Evolutionary conservation across 805 yeast species (phyloP).

Genomic region (Ogataea salicorniae): DNA sequence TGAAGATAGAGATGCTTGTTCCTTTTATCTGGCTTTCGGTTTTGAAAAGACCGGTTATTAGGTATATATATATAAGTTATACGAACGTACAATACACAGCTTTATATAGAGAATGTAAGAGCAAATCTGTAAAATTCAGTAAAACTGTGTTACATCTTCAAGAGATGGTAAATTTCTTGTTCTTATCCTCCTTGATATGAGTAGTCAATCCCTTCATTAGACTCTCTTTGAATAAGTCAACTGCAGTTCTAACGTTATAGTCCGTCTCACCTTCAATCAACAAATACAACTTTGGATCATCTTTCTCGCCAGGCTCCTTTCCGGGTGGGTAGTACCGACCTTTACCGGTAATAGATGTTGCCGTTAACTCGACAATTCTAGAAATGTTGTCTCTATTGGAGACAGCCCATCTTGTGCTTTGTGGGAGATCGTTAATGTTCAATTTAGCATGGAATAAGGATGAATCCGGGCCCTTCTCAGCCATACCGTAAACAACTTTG

Average conservation of each 20-base stretch:
- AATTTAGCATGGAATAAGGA: constrained; percentile 60
- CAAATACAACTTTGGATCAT: constrained; percentile 71
- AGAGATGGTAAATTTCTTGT: constrained; percentile 15
- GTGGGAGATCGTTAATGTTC: constrained; percentile 81
- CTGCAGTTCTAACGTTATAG: constrained; percentile 52
- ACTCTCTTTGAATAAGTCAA: constrained; percentile 47
- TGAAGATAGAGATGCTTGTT: constrained; percentile 79
- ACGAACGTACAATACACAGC: too few species aligned
- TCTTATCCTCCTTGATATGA: constrained; percentile 15
- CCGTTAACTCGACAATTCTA: constrained; percentile 63
- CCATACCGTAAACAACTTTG: constrained; percentile 39
- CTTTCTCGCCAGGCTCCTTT: constrained; percentile 44
- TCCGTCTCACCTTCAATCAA: constrained; percentile 72
- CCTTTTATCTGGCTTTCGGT: constrained; percentile 80
- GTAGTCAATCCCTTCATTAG: constrained; percentile 45
- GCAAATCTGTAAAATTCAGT: background rate
- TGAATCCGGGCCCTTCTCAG: constrained; percentile 40
- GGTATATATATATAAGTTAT: background rate
- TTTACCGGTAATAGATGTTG: constrained; percentile 72
- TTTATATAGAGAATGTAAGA: background rate
- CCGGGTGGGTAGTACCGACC: constrained; percentile 74
- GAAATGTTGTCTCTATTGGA: constrained; percentile 60
- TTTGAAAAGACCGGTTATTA: constrained; percentile 47
- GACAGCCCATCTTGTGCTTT: constrained; percentile 70
- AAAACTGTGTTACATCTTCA: background rate